phyloP scores from a whole-genome alignment of 1,139 yeast species.

The Candida sojae region DNA sequence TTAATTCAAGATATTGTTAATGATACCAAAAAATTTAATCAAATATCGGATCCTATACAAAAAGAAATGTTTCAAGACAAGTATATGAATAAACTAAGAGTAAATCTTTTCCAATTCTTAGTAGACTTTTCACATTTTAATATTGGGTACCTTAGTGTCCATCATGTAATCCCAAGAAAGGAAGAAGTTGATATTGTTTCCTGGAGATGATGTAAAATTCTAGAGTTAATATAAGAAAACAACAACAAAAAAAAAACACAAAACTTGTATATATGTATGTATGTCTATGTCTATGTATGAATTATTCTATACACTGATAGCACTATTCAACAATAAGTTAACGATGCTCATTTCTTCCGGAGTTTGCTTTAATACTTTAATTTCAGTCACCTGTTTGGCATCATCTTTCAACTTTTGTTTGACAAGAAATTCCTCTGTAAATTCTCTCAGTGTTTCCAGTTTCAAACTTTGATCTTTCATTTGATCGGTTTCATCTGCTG shows the following conservation, averaged over 20 bases:
- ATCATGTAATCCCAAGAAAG: constrained; percentile 7
- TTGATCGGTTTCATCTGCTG: too few relatives aligned
- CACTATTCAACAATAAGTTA: neutral
- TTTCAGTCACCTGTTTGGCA: too few relatives aligned
- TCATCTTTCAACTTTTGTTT: too few relatives aligned
- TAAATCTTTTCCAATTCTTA: constrained; percentile 30
- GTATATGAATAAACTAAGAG: constrained; percentile 23
- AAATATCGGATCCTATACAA: constrained; percentile 16
- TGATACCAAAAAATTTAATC: constrained; percentile 18
- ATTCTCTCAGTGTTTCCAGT: too few relatives aligned
- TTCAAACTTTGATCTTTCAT: too few relatives aligned
- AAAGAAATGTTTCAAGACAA: constrained; percentile 13
- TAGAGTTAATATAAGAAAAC: neutral
- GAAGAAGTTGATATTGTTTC: constrained; percentile 5
- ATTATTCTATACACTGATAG: neutral
- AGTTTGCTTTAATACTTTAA: constrained; percentile 7
- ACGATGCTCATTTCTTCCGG: constrained; percentile 3
- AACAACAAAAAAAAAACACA: neutral
- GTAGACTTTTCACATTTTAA: constrained; percentile 35
- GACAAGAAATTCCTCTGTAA: too few relatives aligned
- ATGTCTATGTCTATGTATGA: neutral
- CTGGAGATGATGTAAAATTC: constrained; percentile 9
- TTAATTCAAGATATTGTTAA: constrained; percentile 31
- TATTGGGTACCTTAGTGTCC: constrained; percentile 34
- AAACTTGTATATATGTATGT: constrained; percentile 2